phyloP scores from a whole-genome alignment of 108 stramenopile genomes.

The Pseudonitzschia multiseries region DNA sequence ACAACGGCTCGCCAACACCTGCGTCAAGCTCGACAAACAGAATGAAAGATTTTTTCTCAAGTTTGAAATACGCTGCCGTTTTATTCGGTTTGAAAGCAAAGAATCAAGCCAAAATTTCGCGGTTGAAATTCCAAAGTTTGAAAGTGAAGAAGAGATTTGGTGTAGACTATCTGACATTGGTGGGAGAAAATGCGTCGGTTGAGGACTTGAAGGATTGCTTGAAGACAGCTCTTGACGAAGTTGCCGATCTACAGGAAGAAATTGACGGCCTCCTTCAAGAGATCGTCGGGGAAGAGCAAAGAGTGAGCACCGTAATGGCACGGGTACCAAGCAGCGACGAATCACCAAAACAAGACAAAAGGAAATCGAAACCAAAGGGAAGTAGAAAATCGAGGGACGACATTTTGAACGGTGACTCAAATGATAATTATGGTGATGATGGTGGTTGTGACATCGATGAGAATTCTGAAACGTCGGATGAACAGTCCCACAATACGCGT shows the following conservation, averaged over 20 bases:
- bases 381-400: too few relatives aligned
- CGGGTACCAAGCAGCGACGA: not conserved
- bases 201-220: slow-evolving; percentile 22
- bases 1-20: too few relatives aligned
- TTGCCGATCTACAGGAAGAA: slow-evolving; percentile 16
- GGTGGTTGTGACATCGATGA: not conserved
- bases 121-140: slow-evolving; percentile 9
- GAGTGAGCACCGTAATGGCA: slow-evolving; percentile 1
- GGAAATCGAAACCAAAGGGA: too few relatives aligned
- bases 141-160: slow-evolving; percentile 28
- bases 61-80: slow-evolving; percentile 9
- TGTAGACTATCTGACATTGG: slow-evolving; percentile 29
- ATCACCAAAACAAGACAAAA: not conserved
- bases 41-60: too few relatives aligned
- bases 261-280: slow-evolving; percentile 22
- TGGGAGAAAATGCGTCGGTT: slow-evolving; percentile 20
- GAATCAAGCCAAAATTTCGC: slow-evolving; percentile 21
- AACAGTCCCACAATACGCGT: not conserved
- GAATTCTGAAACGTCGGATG: not conserved
- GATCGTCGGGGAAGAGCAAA: slow-evolving; percentile 17
- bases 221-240: slow-evolving; percentile 8
- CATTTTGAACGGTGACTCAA: too few relatives aligned
- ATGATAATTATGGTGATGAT: not conserved
- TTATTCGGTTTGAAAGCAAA: slow-evolving; percentile 27
- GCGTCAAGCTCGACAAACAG: too few relatives aligned